phyloP scores from a whole-genome alignment of 257 asterid species.

The Nicotiana obtusifolia region DNA sequence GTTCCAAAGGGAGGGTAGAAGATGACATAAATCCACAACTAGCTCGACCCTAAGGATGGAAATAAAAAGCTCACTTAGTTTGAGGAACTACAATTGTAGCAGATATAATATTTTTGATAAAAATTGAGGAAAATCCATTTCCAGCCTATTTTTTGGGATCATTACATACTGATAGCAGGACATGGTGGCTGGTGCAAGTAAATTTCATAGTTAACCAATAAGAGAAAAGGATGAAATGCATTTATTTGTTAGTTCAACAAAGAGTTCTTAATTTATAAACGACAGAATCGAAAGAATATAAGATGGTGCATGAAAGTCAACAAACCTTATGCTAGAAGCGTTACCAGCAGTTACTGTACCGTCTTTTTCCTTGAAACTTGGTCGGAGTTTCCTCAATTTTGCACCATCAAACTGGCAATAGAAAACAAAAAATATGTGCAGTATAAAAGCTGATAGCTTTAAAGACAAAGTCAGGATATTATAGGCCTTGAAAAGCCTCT shows the following conservation, averaged over 20 bases:
- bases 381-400: slow-evolving; percentile 85
- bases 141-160: background rate
- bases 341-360: slow-evolving; percentile 96
- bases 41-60: background rate
- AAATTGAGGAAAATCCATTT: background rate
- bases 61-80: background rate
- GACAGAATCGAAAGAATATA: background rate
- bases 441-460: background rate
- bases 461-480: background rate
- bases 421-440: background rate
- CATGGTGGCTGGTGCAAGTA: background rate
- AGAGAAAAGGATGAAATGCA: background rate
- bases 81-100: background rate
- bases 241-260: background rate
- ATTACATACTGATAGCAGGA: background rate
- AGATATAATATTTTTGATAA: background rate
- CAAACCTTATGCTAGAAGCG: slow-evolving; percentile 92
- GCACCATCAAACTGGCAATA: slow-evolving; percentile 76
- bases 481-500: background rate
- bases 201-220: background rate
- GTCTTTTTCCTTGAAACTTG: slow-evolving; percentile 92
- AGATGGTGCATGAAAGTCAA: background rate
- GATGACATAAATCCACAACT: background rate
- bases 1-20: background rate
- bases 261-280: background rate